These are phyloP conservation scores for Buxus sempervirens DNA, from an alignment of 164 flowering plant genomes.

Conservation along the genomic window DNA sequence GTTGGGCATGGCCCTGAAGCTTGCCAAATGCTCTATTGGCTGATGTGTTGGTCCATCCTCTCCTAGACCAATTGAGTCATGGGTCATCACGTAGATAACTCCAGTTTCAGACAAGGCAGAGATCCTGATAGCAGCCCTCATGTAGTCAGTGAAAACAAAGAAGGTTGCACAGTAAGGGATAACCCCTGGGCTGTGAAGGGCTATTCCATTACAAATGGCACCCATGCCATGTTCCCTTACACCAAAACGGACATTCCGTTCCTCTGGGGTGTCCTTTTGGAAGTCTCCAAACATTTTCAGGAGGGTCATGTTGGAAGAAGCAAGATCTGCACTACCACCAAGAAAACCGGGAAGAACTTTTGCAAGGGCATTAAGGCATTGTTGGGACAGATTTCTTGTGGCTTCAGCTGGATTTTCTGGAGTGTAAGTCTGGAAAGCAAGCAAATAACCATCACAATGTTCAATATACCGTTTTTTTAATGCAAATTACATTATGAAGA, in stretches of 20 bases:
- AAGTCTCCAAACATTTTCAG: constrained; percentile 89
- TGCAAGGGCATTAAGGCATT: constrained; percentile 81
- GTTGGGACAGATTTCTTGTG: constrained; percentile 86
- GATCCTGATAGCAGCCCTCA: constrained; percentile 93
- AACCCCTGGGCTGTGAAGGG: constrained; percentile 82
- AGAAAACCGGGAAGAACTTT: constrained; percentile 80
- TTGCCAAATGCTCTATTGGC: constrained; percentile 97
- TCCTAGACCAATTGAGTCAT: constrained; percentile 96
- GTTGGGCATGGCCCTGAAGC: constrained; percentile 99
- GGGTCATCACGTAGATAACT: constrained; percentile 97
- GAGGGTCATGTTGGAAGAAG: constrained; percentile 97
- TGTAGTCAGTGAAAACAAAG: constrained; percentile 98
- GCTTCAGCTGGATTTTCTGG: constrained; percentile 92
- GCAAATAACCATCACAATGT: constrained; percentile 5
- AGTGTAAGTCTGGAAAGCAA: constrained; percentile 69
- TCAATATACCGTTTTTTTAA: background rate
- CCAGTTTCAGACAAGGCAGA: constrained; percentile 82
- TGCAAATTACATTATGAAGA: background rate
- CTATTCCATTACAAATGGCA: constrained; percentile 92
- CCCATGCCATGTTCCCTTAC: constrained; percentile 98
- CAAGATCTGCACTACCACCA: constrained; percentile 99
- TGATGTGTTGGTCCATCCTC: constrained; percentile 99
- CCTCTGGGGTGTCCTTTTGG: constrained; percentile 91
- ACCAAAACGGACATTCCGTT: constrained; percentile 86
- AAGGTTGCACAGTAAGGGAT: constrained; percentile 97